Evolutionary conservation across 2,329 filamentous ascomycete species (phyloP), one percentile per base, ranked within the genome.

Genomic region (Cladosporium sp.): DNA sequence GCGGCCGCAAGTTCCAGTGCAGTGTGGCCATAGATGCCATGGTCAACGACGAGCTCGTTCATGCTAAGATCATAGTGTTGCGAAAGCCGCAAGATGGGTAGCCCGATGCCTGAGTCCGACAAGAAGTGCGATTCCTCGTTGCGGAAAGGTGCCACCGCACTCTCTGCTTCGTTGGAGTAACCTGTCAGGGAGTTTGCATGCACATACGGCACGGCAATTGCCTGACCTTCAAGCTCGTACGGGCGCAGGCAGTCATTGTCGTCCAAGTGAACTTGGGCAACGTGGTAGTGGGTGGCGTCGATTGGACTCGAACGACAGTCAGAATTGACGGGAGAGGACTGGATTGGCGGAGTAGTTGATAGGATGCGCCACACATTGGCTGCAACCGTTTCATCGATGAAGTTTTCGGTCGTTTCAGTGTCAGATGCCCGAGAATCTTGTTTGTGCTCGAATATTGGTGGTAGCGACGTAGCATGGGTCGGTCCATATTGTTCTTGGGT

Each of bases 181-280:
- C 60, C 61, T 34, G 54, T 57, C 30, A 65, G 53, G 40, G 58
- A 61, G 50, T 65, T 65, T 37, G 52, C 52, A 32, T 65, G 62
- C 2, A 61, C 58, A 42, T 62, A 61, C 3, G 61, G 61, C 8
- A 48, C 5, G 2, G 18, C 17, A 4, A 60, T 20, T 41, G 54
- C 57, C 9, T 40, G 54, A 22, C 50, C 50, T 11, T 60, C 58
- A 13, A 61, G 56, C 52, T 65, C 60, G 20, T 51, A 42, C 4
- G 57, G 47, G 15, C 17, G 37, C 17, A 12, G 22, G 40, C 19
- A 39, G 15, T 19, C 17, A 3, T 18, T 11, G 20, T 15, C 37
- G 8, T 15, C 15, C 11, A 12, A 18, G 5, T 4, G 22, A 27
- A 5, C 4, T 9, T 36, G 19, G 19, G 13, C 39, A 18, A 17